A percentile compares a stretch with the other conserved stretches of the same genome.
Evolutionary conservation across 2,329 filamentous ascomycete genomes (phyloP).

Genomic region (Nemania bipapillata): DNA sequence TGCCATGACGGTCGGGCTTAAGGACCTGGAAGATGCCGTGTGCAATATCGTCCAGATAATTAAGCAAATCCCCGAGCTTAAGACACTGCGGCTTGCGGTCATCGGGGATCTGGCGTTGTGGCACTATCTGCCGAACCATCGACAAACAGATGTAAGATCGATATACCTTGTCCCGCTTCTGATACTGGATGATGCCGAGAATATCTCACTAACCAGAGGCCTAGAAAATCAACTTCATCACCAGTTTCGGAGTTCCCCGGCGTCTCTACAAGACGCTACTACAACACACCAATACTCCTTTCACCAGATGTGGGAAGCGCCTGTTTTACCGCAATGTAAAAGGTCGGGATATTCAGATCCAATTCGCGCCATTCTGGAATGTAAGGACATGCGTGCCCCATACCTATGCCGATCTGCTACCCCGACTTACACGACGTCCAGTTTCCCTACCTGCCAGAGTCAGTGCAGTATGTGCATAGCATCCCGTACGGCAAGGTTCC

Average conservation of each 20-base stretch:
- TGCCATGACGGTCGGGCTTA: slow-evolving; percentile 29
- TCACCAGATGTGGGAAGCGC: slow-evolving; percentile 37
- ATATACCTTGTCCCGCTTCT: neutral
- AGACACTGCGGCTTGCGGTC: slow-evolving; percentile 41
- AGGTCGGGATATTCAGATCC: slow-evolving; percentile 42
- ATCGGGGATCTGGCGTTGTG: slow-evolving; percentile 46
- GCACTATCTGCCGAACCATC: slow-evolving; percentile 44
- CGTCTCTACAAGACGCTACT: slow-evolving; percentile 43
- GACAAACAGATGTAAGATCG: slow-evolving; percentile 42
- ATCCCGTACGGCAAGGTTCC: slow-evolving; percentile 43
- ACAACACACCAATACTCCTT: slow-evolving; percentile 42
- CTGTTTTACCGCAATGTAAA: slow-evolving; percentile 41
- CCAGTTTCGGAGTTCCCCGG: slow-evolving; percentile 41
- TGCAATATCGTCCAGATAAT: slow-evolving; percentile 47
- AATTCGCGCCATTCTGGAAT: slow-evolving; percentile 43
- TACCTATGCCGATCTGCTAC: neutral
- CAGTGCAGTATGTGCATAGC: slow-evolving; percentile 37
- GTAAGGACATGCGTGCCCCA: slow-evolving; percentile 40
- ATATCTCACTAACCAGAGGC: neutral
- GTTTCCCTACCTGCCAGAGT: slow-evolving; percentile 43
- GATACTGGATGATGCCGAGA: neutral
- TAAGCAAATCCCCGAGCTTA: slow-evolving; percentile 46
- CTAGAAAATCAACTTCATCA: slow-evolving; percentile 48
- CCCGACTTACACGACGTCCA: slow-evolving; percentile 27
- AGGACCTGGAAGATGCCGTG: slow-evolving; percentile 44